A percentile compares a stretch with the other conserved stretches of the same genome.
phyloP scores from a whole-genome alignment of 2,329 filamentous ascomycete genomes.

The Aschersonia sp. region DNA sequence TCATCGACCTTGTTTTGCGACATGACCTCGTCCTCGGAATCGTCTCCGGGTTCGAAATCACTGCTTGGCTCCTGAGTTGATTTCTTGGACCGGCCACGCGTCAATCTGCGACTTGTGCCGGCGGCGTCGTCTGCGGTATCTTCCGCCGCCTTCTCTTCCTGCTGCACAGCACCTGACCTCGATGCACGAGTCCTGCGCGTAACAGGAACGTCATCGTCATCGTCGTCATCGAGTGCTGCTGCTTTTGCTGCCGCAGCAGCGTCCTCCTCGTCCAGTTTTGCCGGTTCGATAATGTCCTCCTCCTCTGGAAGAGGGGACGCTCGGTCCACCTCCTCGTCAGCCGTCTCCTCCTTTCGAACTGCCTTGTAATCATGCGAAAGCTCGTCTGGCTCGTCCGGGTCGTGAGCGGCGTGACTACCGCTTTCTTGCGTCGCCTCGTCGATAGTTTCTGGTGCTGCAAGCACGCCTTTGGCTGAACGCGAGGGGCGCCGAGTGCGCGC shows the following conservation, averaged over 20 bases:
- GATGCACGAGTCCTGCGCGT: slow-evolving; percentile 29
- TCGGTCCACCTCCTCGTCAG: slow-evolving; percentile 15
- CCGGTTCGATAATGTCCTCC: slow-evolving; percentile 10
- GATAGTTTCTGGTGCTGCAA: slow-evolving; percentile 31
- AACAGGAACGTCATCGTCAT: slow-evolving; percentile 34
- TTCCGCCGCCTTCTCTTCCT: slow-evolving; percentile 14
- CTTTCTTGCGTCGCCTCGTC: slow-evolving; percentile 41
- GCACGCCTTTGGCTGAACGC: slow-evolving; percentile 35
- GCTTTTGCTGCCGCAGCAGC: slow-evolving; percentile 11
- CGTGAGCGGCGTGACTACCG: slow-evolving; percentile 16
- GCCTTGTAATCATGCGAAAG: slow-evolving; percentile 17
- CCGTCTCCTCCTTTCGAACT: slow-evolving; percentile 14
- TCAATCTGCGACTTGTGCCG: slow-evolving; percentile 28
- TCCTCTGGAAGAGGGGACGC: slow-evolving; percentile 4
- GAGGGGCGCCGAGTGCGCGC: slow-evolving; percentile 27
- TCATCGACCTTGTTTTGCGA: slow-evolving; percentile 31
- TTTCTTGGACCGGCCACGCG: slow-evolving; percentile 27
- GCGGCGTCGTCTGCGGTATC: slow-evolving; percentile 16
- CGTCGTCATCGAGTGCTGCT: slow-evolving; percentile 23
- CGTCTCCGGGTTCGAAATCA: slow-evolving; percentile 46
- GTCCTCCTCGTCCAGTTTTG: slow-evolving; percentile 7
- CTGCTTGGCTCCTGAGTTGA: slow-evolving; percentile 40
- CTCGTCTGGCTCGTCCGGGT: slow-evolving; percentile 22
- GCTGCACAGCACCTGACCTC: slow-evolving; percentile 15
- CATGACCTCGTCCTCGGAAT: slow-evolving; percentile 39